phyloP scores from a whole-genome alignment of 768 basidiomycete species.

The Xerocomellus chrysenteron region DNA sequence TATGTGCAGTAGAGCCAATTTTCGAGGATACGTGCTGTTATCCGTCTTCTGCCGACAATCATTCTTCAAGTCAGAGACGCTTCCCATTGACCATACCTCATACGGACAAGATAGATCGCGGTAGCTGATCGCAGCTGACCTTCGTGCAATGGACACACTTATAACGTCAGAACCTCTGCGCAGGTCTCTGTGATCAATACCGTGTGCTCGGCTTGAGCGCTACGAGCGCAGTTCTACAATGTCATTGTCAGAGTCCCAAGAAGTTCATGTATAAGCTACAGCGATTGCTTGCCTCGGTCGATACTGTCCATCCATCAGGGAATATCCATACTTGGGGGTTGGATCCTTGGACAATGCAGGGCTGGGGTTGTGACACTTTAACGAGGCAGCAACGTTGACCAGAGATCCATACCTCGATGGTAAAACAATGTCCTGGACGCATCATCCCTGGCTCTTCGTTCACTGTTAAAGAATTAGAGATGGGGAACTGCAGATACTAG shows the following conservation, averaged over 20 bases:
- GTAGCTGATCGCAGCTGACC: no score
- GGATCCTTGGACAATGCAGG: conserved; percentile 72
- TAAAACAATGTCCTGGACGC: conserved; percentile 87
- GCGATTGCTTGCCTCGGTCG: conserved; percentile 61
- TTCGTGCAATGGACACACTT: background rate
- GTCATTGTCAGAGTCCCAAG: background rate
- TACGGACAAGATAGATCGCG: background rate
- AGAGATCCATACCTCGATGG: conserved; percentile 67
- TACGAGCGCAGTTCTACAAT: conserved; percentile 70
- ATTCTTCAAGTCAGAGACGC: no score
- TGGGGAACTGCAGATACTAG: background rate
- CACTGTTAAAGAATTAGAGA: conserved; percentile 40
- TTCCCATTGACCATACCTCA: background rate
- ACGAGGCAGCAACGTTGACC: background rate
- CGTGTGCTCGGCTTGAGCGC: conserved; percentile 89
- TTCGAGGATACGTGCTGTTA: no score
- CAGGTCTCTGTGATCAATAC: conserved; percentile 78
- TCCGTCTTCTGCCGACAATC: no score
- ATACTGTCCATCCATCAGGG: conserved; percentile 93
- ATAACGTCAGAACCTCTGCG: conserved; percentile 72
- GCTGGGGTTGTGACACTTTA: conserved; percentile 40
- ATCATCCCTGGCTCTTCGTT: conserved; percentile 84
- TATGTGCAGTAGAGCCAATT: no score
- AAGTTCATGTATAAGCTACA: background rate
- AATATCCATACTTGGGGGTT: conserved; percentile 73